Conservation (phyloP, 169 alveolate genomes). For the Plasmodium gonderi region DNA sequence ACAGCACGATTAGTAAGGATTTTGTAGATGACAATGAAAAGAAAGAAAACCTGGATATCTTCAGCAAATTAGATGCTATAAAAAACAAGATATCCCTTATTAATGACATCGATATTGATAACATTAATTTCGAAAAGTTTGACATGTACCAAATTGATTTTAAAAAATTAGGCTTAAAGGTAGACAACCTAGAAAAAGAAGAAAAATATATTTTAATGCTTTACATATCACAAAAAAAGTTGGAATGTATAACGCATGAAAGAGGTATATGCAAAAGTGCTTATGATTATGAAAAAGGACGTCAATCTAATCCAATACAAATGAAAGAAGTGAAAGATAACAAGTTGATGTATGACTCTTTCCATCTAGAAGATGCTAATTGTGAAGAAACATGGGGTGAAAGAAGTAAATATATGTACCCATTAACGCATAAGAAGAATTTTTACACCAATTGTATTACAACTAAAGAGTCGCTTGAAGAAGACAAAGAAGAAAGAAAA, state of each 20-base stretch:
- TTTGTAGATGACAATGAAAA: neutral
- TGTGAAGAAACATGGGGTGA: no score
- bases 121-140: conserved; percentile 18
- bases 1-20: neutral
- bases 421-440: no score
- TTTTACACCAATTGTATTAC: no score
- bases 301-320: neutral
- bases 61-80: conserved; percentile 3
- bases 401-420: neutral
- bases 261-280: conserved; percentile 1
- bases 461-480: no score
- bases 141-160: conserved; percentile 60
- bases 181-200: conserved; percentile 32
- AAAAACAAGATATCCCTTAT: conserved; percentile 11
- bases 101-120: conserved; percentile 40
- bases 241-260: neutral
- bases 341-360: neutral
- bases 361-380: no score
- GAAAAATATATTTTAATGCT: conserved; percentile 67
- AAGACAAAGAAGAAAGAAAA: no score
- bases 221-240: conserved; percentile 49
- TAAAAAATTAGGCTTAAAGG: conserved; percentile 56
- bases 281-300: neutral
- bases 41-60: conserved; percentile 11
- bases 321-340: neutral